These are phyloP conservation scores for Daldinia vernicosa DNA, from an alignment of 495 filamentous ascomycete genomes.

Conservation along the genomic window DNA sequence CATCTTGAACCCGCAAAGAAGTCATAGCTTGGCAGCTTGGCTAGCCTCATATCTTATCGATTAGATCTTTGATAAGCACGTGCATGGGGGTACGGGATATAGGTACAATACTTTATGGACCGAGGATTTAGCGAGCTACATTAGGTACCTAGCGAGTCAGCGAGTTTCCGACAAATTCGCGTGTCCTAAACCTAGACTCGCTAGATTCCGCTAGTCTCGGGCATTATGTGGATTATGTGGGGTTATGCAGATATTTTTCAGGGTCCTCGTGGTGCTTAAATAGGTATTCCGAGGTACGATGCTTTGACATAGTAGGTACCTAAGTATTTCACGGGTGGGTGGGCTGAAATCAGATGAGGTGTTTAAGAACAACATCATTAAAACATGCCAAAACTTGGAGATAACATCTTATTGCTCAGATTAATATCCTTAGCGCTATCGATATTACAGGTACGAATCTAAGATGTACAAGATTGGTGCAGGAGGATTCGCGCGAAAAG, in stretches of 20 bases:
- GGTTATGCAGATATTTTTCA: constrained; percentile 7
- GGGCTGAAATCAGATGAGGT: background rate
- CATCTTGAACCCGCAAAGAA: constrained; percentile 4
- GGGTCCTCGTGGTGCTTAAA: constrained; percentile 10
- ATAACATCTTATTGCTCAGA: background rate
- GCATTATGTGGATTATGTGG: constrained; percentile 32
- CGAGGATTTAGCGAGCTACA: constrained; percentile 32
- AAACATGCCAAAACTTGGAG: background rate
- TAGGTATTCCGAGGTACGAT: constrained; percentile 19
- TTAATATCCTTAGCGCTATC: background rate
- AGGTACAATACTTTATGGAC: background rate
- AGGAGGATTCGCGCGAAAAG: constrained; percentile 26
- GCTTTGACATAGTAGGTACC: background rate
- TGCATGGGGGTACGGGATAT: background rate
- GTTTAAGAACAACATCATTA: constrained; percentile 22
- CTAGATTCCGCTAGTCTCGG: constrained; percentile 30
- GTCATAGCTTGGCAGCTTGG: constrained; percentile 1
- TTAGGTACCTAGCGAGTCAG: background rate
- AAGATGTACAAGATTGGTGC: constrained; percentile 16
- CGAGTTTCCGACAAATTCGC: constrained; percentile 35
- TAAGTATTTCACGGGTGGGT: background rate
- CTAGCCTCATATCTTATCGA: constrained; percentile 24
- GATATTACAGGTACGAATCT: constrained; percentile 25
- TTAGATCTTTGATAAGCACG: constrained; percentile 11
- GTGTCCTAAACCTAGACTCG: constrained; percentile 15